These are phyloP conservation scores for Aureobasidium sp. DNA, from an alignment of 2,329 filamentous ascomycete species.

Conservation along the genomic window DNA sequence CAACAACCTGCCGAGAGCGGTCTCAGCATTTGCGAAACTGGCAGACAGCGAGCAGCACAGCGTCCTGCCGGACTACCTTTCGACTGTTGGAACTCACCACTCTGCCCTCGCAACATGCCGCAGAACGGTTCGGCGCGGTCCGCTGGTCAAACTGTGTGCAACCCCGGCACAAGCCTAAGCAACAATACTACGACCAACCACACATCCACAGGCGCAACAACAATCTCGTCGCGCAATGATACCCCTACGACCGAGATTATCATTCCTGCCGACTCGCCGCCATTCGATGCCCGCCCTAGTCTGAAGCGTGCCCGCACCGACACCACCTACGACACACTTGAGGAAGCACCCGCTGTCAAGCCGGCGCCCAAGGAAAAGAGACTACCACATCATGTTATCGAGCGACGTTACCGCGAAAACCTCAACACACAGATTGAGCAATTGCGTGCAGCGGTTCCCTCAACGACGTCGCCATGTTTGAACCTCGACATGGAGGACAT, in stretches of 20 bases:
- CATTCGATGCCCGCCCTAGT: slow-evolving; percentile 1
- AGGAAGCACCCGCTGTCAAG: neutral
- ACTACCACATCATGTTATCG: slow-evolving; percentile 36
- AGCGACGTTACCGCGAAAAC: slow-evolving; percentile 41
- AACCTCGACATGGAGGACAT: slow-evolving; percentile 39
- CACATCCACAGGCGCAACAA: neutral
- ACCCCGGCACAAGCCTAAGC: slow-evolving; percentile 7
- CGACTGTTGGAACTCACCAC: slow-evolving; percentile 17
- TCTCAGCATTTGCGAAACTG: slow-evolving; percentile 10
- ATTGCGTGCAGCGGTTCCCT: slow-evolving; percentile 33
- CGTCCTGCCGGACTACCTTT: slow-evolving; percentile 11
- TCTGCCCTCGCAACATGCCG: slow-evolving; percentile 17
- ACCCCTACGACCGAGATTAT: slow-evolving; percentile 1
- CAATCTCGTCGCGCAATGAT: neutral
- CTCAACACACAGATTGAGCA: slow-evolving; percentile 41
- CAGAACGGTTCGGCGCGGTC: slow-evolving; percentile 12
- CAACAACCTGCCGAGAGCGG: neutral
- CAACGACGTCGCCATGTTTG: slow-evolving; percentile 29
- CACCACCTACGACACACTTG: neutral
- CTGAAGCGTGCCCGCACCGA: slow-evolving; percentile 13
- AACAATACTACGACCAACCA: neutral
- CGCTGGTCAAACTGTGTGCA: slow-evolving; percentile 13
- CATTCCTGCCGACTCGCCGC: slow-evolving; percentile 12
- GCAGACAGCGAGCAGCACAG: neutral
- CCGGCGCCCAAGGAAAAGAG: slow-evolving; percentile 7